These are phyloP conservation scores for Trichosanthes truncata DNA, from an alignment of 306 rosid species.

Conservation along the genomic window DNA sequence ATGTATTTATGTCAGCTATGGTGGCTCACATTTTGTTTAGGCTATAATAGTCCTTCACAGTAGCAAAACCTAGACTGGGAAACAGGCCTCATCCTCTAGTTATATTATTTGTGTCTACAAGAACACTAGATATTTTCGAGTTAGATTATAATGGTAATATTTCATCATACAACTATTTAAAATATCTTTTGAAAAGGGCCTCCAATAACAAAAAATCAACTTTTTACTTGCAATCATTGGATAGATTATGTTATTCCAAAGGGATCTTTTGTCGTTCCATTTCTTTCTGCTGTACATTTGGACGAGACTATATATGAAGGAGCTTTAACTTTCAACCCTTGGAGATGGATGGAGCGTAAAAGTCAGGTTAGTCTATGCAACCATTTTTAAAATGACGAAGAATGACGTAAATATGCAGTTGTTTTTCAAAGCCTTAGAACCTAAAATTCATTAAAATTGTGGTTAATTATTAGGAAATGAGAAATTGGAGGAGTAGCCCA, in stretches of 20 bases:
- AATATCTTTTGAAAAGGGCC: not conserved
- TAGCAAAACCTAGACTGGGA: too few species aligned
- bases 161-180: not conserved
- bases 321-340: conserved; percentile 67
- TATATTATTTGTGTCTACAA: too few species aligned
- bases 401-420: not conserved
- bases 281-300: conserved; percentile 92
- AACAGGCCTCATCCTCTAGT: too few species aligned
- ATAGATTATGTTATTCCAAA: conserved; percentile 72
- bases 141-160: not conserved
- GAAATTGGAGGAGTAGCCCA: conserved; percentile 81
- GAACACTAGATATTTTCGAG: not conserved
- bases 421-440: not conserved
- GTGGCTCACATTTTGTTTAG: too few species aligned
- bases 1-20: too few species aligned
- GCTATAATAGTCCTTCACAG: too few species aligned
- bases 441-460: not conserved
- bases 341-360: conserved; percentile 89
- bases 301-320: conserved; percentile 62
- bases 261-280: conserved; percentile 91
- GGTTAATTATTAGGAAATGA: conserved; percentile 38
- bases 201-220: not conserved
- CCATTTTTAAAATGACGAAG: not conserved
- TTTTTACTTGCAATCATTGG: not conserved
- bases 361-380: conserved; percentile 41